Conservation (phyloP, 768 basidiomycete genomes). For the Pleurotus sapidus region DNA sequence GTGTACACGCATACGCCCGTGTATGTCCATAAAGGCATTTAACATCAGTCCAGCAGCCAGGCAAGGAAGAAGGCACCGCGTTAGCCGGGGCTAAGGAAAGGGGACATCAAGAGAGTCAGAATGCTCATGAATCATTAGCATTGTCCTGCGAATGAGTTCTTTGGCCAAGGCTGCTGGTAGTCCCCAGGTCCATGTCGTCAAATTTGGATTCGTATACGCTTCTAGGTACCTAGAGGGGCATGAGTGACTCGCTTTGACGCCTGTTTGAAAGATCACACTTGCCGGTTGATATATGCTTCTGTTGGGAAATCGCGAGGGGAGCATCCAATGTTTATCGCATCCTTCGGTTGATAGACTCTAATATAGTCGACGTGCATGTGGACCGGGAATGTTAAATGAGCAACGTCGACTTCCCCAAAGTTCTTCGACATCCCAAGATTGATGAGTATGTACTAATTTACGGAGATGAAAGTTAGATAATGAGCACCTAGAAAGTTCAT, state of each 20-base stretch:
- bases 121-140: conserved; percentile 21
- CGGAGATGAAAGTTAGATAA: neutral
- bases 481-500: neutral
- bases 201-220: conserved; percentile 69
- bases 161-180: conserved; percentile 56
- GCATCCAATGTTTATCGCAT: conserved; percentile 70
- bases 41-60: neutral
- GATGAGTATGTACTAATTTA: conserved; percentile 70
- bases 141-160: conserved; percentile 46
- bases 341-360: conserved; percentile 69
- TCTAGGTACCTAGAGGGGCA: conserved; percentile 42
- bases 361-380: conserved; percentile 46
- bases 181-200: conserved; percentile 51
- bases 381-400: conserved; percentile 66
- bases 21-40: neutral
- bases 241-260: too few relatives aligned
- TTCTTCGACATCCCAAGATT: conserved; percentile 83
- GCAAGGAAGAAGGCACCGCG: too few relatives aligned
- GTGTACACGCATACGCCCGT: neutral
- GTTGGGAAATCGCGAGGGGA: conserved; percentile 68
- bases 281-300: conserved; percentile 66
- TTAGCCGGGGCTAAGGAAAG: neutral
- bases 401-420: conserved; percentile 73
- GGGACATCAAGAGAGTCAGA: neutral
- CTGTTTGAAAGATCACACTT: conserved; percentile 14